Conservation (phyloP, 345 rosid species). For the Heritiera littoralis region DNA sequence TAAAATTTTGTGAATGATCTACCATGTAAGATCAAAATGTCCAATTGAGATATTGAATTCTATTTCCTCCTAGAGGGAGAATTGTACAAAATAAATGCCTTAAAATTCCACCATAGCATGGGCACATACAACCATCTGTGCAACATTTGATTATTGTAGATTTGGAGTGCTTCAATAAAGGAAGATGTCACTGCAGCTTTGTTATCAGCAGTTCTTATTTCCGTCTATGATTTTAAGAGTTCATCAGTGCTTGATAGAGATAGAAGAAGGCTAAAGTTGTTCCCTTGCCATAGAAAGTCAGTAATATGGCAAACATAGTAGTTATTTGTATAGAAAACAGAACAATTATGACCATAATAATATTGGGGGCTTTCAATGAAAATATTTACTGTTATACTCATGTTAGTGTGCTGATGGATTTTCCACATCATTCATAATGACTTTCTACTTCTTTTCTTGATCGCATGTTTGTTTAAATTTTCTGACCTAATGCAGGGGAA, state of each 20-base stretch:
- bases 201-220: background rate
- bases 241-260: background rate
- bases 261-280: background rate
- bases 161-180: background rate
- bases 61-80: background rate
- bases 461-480: slow-evolving; percentile 10
- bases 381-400: background rate
- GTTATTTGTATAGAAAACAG: background rate
- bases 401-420: slow-evolving; percentile 7
- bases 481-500: slow-evolving; percentile 71
- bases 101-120: background rate
- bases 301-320: background rate
- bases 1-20: background rate
- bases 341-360: background rate
- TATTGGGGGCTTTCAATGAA: background rate
- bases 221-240: background rate
- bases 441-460: background rate
- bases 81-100: background rate
- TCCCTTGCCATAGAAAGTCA: slow-evolving; percentile 1
- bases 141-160: background rate
- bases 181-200: background rate
- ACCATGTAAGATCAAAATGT: background rate
- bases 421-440: background rate
- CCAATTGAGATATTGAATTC: background rate
- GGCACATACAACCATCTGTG: background rate